Evolutionary conservation across 768 basidiomycete species (phyloP), one percentile per base, ranked within the genome.

Genomic region (Phanerochaete sordida): DNA sequence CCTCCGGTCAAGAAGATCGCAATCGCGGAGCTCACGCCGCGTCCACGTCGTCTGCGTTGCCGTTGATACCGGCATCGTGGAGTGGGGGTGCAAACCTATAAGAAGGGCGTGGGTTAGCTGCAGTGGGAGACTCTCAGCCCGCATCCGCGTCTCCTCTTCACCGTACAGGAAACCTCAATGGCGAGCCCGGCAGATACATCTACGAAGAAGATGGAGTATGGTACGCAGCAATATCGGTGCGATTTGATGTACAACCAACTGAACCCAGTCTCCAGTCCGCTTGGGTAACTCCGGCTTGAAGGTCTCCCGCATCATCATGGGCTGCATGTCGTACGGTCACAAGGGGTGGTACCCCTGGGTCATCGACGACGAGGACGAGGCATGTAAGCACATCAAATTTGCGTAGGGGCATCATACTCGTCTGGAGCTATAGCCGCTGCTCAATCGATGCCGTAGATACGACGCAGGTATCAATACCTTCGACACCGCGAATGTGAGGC

Each of bases 221-320:
- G 61, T 62, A 30, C 12, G 61, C 26, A 7, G 6, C 11, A 23
- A 15, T 35, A 13, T 35, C 33, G 6, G 7, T 35, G 33, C n/a
- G n/a, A n/a, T n/a, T n/a, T 35, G 6, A 13, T 35, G 33, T 7
- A 35, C 13, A 6, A 27, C 16, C 6, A 5, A 31, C 24, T 51
- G 49, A 26, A 51, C 26, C 11, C 30, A 13, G 8, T 6, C 53
- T 33, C 11, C 60, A 75, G 75, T 75, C 16, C 75, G 75, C 31
- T 68, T 76, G 7, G 80, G 87, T 73, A 65, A 73, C 39, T 77
- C 75, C 7, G 80, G 76, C 12, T 65, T 77, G 23, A 75, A 76
- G 57, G 74, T 77, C 28, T 75, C 74, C n/a, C 70, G 68, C 55
- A 72, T 77, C 51, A 75, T 77, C 49, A 65, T 77, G 12, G 74